Conservation (phyloP, 441 rosid species). For the Adansonia gregorii region DNA sequence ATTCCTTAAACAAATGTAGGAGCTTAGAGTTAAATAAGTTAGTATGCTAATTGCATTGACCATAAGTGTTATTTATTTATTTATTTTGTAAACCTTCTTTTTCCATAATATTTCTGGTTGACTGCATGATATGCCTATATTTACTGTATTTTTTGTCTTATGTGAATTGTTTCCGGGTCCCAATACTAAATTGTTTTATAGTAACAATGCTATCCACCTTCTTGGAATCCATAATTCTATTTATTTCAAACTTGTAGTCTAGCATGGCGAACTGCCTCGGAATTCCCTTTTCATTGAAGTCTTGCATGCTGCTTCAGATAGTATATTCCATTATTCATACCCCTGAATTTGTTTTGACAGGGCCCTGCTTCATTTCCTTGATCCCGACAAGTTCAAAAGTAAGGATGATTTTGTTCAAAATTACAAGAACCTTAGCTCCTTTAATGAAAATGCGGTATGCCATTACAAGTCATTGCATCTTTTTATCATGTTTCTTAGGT, state of each 20-base stretch:
- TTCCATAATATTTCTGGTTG: neutral
- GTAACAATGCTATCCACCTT: neutral
- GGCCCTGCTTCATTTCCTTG: slow-evolving; percentile 99
- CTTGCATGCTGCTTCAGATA: slow-evolving; percentile 17
- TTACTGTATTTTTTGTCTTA: neutral
- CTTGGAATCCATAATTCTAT: neutral
- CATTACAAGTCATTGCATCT: slow-evolving; percentile 18
- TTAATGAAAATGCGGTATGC: slow-evolving; percentile 90
- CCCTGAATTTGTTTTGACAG: slow-evolving; percentile 38
- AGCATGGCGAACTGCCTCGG: neutral
- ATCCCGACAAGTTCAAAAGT: slow-evolving; percentile 82
- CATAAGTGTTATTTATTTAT: neutral
- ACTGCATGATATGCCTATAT: neutral
- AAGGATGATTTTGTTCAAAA: slow-evolving; percentile 97
- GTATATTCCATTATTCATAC: neutral
- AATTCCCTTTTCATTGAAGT: neutral
- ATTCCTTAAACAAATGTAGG: neutral
- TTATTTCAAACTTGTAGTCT: neutral
- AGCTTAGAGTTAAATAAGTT: neutral
- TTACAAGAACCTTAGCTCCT: slow-evolving; percentile 96
- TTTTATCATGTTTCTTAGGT: slow-evolving; percentile 21
- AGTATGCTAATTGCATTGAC: neutral
- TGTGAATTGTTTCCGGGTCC: neutral
- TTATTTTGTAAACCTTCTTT: neutral
- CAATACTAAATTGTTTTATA: neutral